phyloP scores from a whole-genome alignment of 768 basidiomycete species.

The Mycena kentingensis region DNA sequence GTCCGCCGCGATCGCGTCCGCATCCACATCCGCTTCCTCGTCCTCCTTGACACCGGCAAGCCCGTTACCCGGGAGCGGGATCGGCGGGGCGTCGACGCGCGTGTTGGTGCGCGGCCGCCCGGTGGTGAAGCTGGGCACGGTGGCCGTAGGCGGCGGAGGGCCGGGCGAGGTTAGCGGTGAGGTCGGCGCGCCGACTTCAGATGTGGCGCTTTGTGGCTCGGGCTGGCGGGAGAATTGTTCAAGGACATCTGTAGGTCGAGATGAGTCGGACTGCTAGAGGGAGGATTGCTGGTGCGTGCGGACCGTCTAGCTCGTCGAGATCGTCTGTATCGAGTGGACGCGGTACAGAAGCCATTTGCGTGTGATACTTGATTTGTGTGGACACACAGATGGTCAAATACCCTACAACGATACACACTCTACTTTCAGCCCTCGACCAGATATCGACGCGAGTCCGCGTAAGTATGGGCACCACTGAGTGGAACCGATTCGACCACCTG shows the following conservation, averaged over 20 bases:
- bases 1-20: constrained; percentile 36
- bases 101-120: constrained; percentile 51
- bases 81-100: constrained; percentile 45
- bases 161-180: constrained; percentile 30
- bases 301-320: constrained; percentile 69
- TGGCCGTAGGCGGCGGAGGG: constrained; percentile 35
- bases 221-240: constrained; percentile 40
- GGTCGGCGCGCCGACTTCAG: constrained; percentile 10
- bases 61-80: constrained; percentile 36
- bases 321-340: constrained; percentile 44
- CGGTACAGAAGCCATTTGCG: neutral
- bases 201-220: constrained; percentile 4
- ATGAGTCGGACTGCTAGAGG: constrained; percentile 5
- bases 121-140: constrained; percentile 25
- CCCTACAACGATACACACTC: too few relatives aligned
- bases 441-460: too few relatives aligned
- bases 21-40: constrained; percentile 45
- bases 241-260: constrained; percentile 44
- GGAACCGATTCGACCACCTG: too few relatives aligned
- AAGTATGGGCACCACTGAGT: too few relatives aligned
- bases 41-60: constrained; percentile 28
- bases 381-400: too few relatives aligned
- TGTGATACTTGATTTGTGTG: too few relatives aligned
- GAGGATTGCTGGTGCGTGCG: neutral
- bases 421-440: too few relatives aligned